Base-by-base conservation (phyloP, 495 filamentous ascomycete genomes). In the Talaromyces proteolyticus region DNA sequence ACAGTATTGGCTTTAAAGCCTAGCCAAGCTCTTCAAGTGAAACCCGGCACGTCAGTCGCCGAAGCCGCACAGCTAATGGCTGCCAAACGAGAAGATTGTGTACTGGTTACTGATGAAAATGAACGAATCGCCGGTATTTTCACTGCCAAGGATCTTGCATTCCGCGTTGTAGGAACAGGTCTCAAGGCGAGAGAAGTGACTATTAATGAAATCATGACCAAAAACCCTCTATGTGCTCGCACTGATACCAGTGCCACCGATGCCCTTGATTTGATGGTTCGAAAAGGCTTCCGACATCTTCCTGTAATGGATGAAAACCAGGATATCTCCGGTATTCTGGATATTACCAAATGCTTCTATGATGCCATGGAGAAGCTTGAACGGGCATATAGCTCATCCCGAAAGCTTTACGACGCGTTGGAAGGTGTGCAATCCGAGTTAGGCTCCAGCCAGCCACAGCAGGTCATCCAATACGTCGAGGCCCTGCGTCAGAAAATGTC, bases 241-340 rank as follows among this genome's bases (percentile, higher is more conserved):
- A 99, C 93, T 26, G 93, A 99, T 61, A 99, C 93, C 17, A 96
- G 91, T 71, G 93, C 93, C 17, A 99, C 93, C 37, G 93, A 98
- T 71, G 93, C 93, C 20, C 73, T 98, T 52, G 91, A 98, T 63
- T 76, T 98, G 44, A 98, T 98, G 93, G 93, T 98, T 43, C 77
- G 91, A 50, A 98, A 97, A 69, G 93, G 93, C 12, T 98, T 98
- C 74, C 80, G 93, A 58, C 93, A 98, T 79, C 68, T 98, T 53
- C 93, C 93, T 2, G 93, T 98, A 40, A 98, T 98, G 93, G 93
- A 98, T 66, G 93, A 98, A 76, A 96, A 97, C 68, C 92, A 97
- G 64, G 91, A 98, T 62, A 98, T 98, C 50, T 96, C 92, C 16
- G 93, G 93, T 70, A 91, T 98, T 53, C 77, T 98, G 41, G 93